phyloP scores from a whole-genome alignment of 495 filamentous ascomycete genomes.

The Podospora tetraspora region DNA sequence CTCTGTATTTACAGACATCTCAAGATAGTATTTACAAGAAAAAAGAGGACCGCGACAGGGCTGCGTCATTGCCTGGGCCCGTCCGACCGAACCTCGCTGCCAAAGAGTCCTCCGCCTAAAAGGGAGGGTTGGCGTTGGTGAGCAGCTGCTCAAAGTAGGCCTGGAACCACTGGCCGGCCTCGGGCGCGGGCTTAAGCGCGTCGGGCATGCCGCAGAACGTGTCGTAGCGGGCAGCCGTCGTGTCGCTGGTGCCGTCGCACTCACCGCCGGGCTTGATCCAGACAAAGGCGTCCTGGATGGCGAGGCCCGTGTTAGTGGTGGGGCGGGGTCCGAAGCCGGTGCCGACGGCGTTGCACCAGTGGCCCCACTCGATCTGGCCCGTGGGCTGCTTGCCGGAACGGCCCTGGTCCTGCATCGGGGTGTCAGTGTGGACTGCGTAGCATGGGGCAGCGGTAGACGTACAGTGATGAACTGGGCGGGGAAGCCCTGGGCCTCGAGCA shows the following conservation, averaged over 20 bases:
- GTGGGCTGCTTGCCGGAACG: conserved; percentile 68
- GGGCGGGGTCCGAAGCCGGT: conserved; percentile 71
- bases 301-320: conserved; percentile 55
- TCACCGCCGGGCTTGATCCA: conserved; percentile 85
- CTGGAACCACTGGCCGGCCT: conserved; percentile 78
- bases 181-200: conserved; percentile 60
- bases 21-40: background rate
- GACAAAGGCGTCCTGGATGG: conserved; percentile 69
- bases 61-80: background rate
- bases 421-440: background rate
- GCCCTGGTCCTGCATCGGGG: conserved; percentile 42
- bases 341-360: conserved; percentile 79
- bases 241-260: conserved; percentile 69
- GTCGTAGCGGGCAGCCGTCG: conserved; percentile 60
- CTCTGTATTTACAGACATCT: background rate
- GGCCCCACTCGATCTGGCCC: conserved; percentile 61
- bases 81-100: too few relatives aligned
- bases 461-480: conserved; percentile 62
- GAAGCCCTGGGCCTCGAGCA: conserved; percentile 57
- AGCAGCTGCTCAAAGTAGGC: conserved; percentile 69
- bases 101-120: conserved; percentile 24
- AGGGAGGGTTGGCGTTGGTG: conserved; percentile 59
- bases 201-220: conserved; percentile 59
- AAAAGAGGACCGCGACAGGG: background rate
- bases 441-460: background rate